Evolutionary conservation across 305 asterid genomes (phyloP), one percentile per base, ranked within the genome.

Genomic region (Andrographis paniculata): DNA sequence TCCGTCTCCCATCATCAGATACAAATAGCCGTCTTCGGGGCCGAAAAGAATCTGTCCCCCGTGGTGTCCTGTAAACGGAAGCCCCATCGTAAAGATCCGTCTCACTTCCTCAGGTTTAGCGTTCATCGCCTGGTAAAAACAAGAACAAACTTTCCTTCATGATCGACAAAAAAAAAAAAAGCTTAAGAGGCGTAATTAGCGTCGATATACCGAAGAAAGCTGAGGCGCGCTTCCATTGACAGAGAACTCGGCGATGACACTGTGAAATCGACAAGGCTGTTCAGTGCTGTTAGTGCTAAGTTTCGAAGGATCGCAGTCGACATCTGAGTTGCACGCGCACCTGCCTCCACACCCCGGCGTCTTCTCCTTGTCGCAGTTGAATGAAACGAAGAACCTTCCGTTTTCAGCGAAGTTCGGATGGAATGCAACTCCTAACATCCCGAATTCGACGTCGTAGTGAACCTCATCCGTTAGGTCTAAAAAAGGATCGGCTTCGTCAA

Each of bases 1-100:
- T 6, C 99, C 99, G 14, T 91, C 99, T 17, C 99, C 99, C 95
- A 86, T 91, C 95, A 91, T 86, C 48, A 86, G 74, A 75, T 86
- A 91, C 72, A 91, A 52, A 55, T 75, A 75, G 12, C 94, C 96
- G 64, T 91, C 95, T 23, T 28, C 17, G 1, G 96, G 96, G 45
- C 99, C 99, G 48, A 91, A 83, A 49, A 91, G 81, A 56, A 91
- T 85, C 65, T 89, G 95, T 19, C 97, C 94, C n/a, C 66, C 94
- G 45, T 87, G 95, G 65, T 84, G 93, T 11, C 74, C 20, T 19
- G 77, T 79, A 45, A 70, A 88, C 0, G 97, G 97, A 57, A 88
- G 94, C 3, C 95, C 97, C 92, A 88, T 88, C 16, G 97, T 81
- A 64, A 84, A 81, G 56, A 88, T 84, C 60, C 97, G 69, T 49